A percentile compares a stretch with the other conserved stretches of the same genome.
Evolutionary conservation across 2,329 filamentous ascomycete genomes (phyloP).

Genomic region (Chaetomiaceae sp.): DNA sequence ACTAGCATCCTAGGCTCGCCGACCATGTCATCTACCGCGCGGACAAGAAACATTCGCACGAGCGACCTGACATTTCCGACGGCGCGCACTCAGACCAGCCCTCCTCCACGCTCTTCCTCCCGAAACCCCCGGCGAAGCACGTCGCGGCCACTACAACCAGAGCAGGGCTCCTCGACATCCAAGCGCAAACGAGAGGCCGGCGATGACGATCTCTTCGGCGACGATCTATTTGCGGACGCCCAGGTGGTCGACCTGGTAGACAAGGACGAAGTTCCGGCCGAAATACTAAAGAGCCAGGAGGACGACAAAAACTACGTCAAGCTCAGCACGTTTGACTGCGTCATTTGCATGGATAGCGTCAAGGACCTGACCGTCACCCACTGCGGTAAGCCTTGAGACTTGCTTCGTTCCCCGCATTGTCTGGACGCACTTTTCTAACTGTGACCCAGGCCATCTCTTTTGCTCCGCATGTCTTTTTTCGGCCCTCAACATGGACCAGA

Average conservation of each 20-base stretch:
- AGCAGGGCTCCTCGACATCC: background rate
- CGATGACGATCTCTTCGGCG: slow-evolving; percentile 26
- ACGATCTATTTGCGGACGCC: slow-evolving; percentile 22
- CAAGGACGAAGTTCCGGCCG: slow-evolving; percentile 40
- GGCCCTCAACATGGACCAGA: slow-evolving; percentile 52
- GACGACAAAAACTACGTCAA: slow-evolving; percentile 48
- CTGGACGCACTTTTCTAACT: slow-evolving; percentile 10
- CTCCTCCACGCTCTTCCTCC: background rate
- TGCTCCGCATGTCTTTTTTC: slow-evolving; percentile 60
- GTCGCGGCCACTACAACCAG: background rate
- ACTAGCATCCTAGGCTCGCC: background rate
- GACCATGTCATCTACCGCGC: slow-evolving; percentile 6
- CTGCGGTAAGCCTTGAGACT: slow-evolving; percentile 51
- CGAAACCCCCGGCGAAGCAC: background rate
- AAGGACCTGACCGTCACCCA: slow-evolving; percentile 58
- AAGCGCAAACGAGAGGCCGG: slow-evolving; percentile 23
- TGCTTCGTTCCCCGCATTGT: background rate
- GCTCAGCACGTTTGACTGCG: slow-evolving; percentile 57
- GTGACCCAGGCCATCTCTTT: slow-evolving; percentile 56
- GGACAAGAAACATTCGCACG: background rate
- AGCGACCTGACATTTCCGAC: slow-evolving; percentile 10
- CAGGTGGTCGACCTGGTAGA: slow-evolving; percentile 40
- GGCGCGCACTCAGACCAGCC: background rate
- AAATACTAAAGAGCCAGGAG: slow-evolving; percentile 9
- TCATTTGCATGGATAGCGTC: slow-evolving; percentile 63